Conservation (phyloP, 768 basidiomycete species). For the Pholiota conissans region DNA sequence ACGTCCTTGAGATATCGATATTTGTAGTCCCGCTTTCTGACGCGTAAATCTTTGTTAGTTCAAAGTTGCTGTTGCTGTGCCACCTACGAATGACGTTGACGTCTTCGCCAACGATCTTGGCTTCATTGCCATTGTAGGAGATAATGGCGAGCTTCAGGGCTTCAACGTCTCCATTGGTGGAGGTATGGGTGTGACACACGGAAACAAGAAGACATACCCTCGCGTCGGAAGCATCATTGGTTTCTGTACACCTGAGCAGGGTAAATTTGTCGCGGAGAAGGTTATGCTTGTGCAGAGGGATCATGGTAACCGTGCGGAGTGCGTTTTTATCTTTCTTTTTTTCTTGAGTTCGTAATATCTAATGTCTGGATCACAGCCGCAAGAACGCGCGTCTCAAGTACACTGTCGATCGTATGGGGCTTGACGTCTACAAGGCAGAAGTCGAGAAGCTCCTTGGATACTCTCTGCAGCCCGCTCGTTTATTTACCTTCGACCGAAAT, state of each 20-base stretch:
- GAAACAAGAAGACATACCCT: slow-evolving; percentile 98
- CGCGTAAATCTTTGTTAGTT: slow-evolving; percentile 50
- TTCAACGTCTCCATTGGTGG: slow-evolving; percentile 96
- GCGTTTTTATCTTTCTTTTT: slow-evolving; percentile 29
- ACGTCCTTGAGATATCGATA: slow-evolving; percentile 16
- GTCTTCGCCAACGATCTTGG: slow-evolving; percentile 95
- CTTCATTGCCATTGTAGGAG: slow-evolving; percentile 89
- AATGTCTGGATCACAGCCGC: slow-evolving; percentile 47
- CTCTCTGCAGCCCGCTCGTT: slow-evolving; percentile 66
- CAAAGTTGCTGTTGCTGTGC: slow-evolving; percentile 96
- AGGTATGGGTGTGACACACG: slow-evolving; percentile 99
- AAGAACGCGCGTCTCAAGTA: slow-evolving; percentile 94
- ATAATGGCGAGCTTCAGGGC: slow-evolving; percentile 75
- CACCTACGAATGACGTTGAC: slow-evolving; percentile 95
- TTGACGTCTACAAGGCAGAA: slow-evolving; percentile 82
- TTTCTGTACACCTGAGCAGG: slow-evolving; percentile 90
- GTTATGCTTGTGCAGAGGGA: slow-evolving; percentile 94
- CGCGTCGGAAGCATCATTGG: slow-evolving; percentile 85
- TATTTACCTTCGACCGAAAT: slow-evolving; percentile 84
- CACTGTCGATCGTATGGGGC: slow-evolving; percentile 94
- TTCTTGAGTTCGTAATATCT: background rate
- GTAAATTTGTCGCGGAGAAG: slow-evolving; percentile 83
- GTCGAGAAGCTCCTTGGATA: slow-evolving; percentile 90
- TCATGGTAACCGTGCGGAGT: slow-evolving; percentile 94
- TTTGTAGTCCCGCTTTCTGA: slow-evolving; percentile 1